Evolutionary conservation across 257 asterid genomes (phyloP).

Genomic region (Nicotiana obtusifolia): DNA sequence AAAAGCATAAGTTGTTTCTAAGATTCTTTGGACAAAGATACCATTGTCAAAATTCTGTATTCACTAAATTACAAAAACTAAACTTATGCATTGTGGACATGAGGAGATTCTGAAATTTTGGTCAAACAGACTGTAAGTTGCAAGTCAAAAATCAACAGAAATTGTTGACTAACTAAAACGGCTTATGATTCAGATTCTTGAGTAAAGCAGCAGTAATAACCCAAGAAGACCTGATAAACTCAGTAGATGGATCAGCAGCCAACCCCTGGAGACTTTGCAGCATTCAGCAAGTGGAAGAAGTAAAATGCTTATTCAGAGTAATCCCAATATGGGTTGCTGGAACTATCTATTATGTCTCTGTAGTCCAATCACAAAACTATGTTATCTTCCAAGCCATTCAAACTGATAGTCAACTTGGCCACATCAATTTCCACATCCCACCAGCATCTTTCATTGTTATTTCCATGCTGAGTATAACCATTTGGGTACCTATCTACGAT

Average conservation of each 20-base stretch:
- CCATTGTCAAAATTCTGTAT: too few species aligned
- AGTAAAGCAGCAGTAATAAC: constrained; percentile 29
- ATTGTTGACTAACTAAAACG: background rate
- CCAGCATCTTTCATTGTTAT: constrained; percentile 27
- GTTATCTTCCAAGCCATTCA: constrained; percentile 30
- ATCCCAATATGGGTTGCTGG: constrained; percentile 31
- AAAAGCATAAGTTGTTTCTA: too few species aligned
- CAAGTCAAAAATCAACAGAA: background rate
- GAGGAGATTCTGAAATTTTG: too few species aligned
- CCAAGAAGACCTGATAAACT: constrained; percentile 18
- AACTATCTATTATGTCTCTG: constrained; percentile 11
- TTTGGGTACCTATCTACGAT: constrained; percentile 32
- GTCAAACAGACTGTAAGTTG: background rate
- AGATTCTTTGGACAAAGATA: too few species aligned
- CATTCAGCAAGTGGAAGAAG: constrained; percentile 33
- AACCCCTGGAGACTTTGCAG: constrained; percentile 33
- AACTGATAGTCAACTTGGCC: constrained; percentile 12
- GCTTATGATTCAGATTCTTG: constrained; percentile 13
- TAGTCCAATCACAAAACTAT: constrained; percentile 16
- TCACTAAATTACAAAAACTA: too few species aligned
- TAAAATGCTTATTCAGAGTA: constrained; percentile 25
- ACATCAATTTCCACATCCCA: constrained; percentile 21
- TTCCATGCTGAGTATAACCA: constrained; percentile 22
- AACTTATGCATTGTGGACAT: too few species aligned
- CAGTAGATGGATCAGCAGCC: constrained; percentile 22